Percentiles rank a stretch among this genome's conserved stretches.
phyloP scores from a whole-genome alignment of 2,329 filamentous ascomycete species.

The Fusarium euwallaceae region DNA sequence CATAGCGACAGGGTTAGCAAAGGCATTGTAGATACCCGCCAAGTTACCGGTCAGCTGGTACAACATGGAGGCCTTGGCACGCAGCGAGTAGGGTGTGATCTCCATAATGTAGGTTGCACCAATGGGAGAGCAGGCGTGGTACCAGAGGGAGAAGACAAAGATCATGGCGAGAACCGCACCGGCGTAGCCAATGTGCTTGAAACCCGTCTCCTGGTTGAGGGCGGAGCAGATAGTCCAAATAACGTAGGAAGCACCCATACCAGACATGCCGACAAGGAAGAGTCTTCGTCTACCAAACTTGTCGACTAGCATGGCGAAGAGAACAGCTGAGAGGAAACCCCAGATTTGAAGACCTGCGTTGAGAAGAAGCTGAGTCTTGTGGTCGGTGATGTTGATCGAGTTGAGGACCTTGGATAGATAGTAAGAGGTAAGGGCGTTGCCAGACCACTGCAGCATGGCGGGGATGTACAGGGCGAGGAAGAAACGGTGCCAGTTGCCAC shows the following conservation, averaged over 20 bases:
- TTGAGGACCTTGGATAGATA: slow-evolving; percentile 57
- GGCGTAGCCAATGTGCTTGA: slow-evolving; percentile 50
- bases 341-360: slow-evolving; percentile 51
- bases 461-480: slow-evolving; percentile 49
- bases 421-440: slow-evolving; percentile 52
- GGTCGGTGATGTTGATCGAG: slow-evolving; percentile 54
- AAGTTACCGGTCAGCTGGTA: slow-evolving; percentile 48
- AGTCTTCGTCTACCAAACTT: slow-evolving; percentile 57
- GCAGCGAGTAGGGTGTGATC: slow-evolving; percentile 53
- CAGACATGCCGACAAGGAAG: slow-evolving; percentile 52
- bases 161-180: slow-evolving; percentile 59
- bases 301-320: slow-evolving; percentile 55
- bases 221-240: slow-evolving; percentile 58
- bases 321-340: slow-evolving; percentile 52
- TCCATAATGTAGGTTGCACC: slow-evolving; percentile 61
- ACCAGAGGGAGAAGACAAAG: slow-evolving; percentile 42
- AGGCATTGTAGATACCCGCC: slow-evolving; percentile 54
- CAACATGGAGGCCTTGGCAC: slow-evolving; percentile 47
- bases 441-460: slow-evolving; percentile 49
- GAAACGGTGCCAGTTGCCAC: slow-evolving; percentile 49
- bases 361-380: slow-evolving; percentile 48
- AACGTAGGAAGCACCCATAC: slow-evolving; percentile 53
- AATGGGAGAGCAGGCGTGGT: slow-evolving; percentile 55
- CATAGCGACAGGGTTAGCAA: slow-evolving; percentile 59
- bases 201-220: slow-evolving; percentile 47